Evolutionary conservation across 805 yeast genomes (phyloP), one percentile per base, ranked within the genome.

Genomic region (Saccharomycopsis oosterbeekiorum): DNA sequence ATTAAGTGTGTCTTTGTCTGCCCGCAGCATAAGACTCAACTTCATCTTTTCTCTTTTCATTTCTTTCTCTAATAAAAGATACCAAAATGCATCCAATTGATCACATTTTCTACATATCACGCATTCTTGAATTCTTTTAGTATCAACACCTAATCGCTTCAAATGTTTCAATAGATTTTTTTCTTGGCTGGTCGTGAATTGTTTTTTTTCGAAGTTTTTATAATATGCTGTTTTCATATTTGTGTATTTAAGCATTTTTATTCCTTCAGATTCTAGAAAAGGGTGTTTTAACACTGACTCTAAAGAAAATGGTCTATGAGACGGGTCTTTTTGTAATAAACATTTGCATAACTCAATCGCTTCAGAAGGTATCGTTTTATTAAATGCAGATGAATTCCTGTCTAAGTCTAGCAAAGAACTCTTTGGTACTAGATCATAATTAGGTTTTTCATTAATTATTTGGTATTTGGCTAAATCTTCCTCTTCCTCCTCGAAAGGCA

Each of bases 401-500:
- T 41, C 36, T 14, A 6, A 39, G 4, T 37, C 43, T 8, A 26
- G 17, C 15, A 51, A 50, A 9, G 43, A 4, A 15, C 21, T 34
- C 37, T 26, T 36, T 15, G 53, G 34, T 17, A 55, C 21, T 10
- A 61, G 26, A 24, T 75, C 74, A 68, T 78, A 89, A 0, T 61
- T 63, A 0, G 97, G 97, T 60, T 84, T 89, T 4, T 77, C 82
- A 61, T 80, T 75, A 6, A 88, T 73, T 54, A 93, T 88, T 64
- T 79, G 80, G 66, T 74, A 71, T 65, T 82, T 82, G 0, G 89
- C 85, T 58, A 74, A 79, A 53, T 80, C 69, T 24, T 85, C 92
- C 64, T 84, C 89, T 17, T 84, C 88, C 51, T 91, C 96, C 68
- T 87, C 93, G 74, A 92, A 93, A 0, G 99, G 99, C 86, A 93